phyloP scores from a whole-genome alignment of 2,329 filamentous ascomycete species.

The Albifimbria verrucaria region DNA sequence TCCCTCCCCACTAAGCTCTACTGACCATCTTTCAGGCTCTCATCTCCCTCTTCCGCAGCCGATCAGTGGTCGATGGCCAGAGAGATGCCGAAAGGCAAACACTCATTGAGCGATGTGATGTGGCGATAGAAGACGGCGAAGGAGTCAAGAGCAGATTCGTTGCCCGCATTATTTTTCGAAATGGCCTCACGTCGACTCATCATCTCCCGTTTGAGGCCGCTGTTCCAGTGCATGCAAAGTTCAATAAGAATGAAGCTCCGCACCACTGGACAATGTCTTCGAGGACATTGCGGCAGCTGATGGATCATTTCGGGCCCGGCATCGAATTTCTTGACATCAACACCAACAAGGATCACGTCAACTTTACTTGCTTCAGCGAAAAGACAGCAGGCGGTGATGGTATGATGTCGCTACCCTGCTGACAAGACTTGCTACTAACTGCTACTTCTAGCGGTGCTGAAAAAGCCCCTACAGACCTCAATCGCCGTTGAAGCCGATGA shows the following conservation, averaged over 20 bases:
- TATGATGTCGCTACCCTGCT: constrained; percentile 14
- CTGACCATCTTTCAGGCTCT: constrained; percentile 47
- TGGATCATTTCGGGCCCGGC: constrained; percentile 77
- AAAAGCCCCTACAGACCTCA: constrained; percentile 77
- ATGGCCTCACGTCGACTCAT: constrained; percentile 75
- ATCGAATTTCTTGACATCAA: constrained; percentile 80
- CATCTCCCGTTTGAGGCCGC: constrained; percentile 71
- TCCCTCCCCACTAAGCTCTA: not conserved
- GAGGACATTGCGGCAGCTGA: constrained; percentile 67
- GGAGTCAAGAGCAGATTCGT: constrained; percentile 71
- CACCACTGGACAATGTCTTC: constrained; percentile 74
- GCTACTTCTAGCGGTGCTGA: constrained; percentile 70
- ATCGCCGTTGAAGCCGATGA: constrained; percentile 74
- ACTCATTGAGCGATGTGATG: constrained; percentile 70
- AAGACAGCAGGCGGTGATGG: constrained; percentile 65
- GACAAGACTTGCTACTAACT: constrained; percentile 9
- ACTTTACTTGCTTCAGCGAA: constrained; percentile 79
- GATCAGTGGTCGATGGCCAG: constrained; percentile 55
- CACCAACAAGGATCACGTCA: constrained; percentile 68
- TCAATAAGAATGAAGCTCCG: constrained; percentile 61
- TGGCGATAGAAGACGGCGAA: constrained; percentile 68
- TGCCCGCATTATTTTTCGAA: constrained; percentile 69
- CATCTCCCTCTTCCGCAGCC: constrained; percentile 70
- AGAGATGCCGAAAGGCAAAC: constrained; percentile 61
- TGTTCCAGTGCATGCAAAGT: constrained; percentile 73